Percentiles rank a stretch among this genome's conserved stretches.
phyloP scores from a whole-genome alignment of 192 early-diverging fungal genomes.

The Pilobolus umbonatus region DNA sequence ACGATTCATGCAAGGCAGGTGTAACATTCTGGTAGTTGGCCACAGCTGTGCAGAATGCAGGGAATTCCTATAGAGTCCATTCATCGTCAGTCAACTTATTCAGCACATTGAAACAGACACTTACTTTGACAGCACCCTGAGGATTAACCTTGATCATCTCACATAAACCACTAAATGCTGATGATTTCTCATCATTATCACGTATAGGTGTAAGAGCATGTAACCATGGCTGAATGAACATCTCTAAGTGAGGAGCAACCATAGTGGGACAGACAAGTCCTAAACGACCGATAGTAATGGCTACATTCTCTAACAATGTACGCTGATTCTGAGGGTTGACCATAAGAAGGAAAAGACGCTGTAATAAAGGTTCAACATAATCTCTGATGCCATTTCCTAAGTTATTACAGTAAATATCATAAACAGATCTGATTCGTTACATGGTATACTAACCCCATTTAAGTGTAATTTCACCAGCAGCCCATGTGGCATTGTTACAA shows the following conservation, averaged over 20 bases:
- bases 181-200: slow-evolving; percentile 96
- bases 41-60: slow-evolving; percentile 77
- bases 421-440: too few relatives aligned
- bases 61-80: slow-evolving; percentile 45
- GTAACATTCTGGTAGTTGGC: slow-evolving; percentile 70
- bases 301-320: slow-evolving; percentile 90
- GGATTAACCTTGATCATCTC: slow-evolving; percentile 90
- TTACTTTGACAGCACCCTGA: slow-evolving; percentile 63
- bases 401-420: too few relatives aligned
- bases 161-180: slow-evolving; percentile 94
- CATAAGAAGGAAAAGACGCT: slow-evolving; percentile 81
- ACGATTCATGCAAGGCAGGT: slow-evolving; percentile 53
- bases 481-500: slow-evolving; percentile 98
- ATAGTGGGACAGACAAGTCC: slow-evolving; percentile 79
- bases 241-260: slow-evolving; percentile 82
- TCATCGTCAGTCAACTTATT: not conserved
- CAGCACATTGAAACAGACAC: slow-evolving; percentile 4
- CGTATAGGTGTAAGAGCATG: slow-evolving; percentile 71
- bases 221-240: slow-evolving; percentile 85
- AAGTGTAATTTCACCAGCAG: slow-evolving; percentile 93
- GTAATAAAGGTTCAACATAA: slow-evolving; percentile 77
- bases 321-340: slow-evolving; percentile 59
- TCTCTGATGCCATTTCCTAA: slow-evolving; percentile 69
- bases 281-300: slow-evolving; percentile 95
- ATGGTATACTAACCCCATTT: slow-evolving; percentile 51